A percentile compares a stretch with the other conserved stretches of the same genome.
These are phyloP conservation scores for Cucurbita ficifolia DNA, from an alignment of 306 rosid species.

Conservation along the genomic window DNA sequence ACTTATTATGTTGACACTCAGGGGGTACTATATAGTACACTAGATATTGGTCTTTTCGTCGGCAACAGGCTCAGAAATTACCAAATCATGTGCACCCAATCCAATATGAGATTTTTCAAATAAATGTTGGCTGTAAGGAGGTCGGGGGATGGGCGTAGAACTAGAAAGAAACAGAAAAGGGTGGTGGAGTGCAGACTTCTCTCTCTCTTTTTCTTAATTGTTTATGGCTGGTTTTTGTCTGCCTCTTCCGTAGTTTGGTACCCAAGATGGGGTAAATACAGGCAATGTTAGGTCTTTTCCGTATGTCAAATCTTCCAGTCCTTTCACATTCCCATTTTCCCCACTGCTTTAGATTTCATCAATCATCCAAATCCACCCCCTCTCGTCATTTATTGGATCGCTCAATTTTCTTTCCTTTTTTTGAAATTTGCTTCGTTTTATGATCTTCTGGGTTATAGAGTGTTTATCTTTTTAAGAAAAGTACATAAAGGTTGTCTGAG, in stretches of 20 bases:
- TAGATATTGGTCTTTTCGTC: background rate
- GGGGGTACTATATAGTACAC: background rate
- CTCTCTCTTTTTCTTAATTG: background rate
- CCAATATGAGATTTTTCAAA: background rate
- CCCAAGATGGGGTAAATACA: conserved; percentile 4
- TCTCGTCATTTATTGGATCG: background rate
- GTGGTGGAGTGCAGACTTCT: background rate
- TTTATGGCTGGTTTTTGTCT: background rate
- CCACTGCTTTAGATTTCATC: conserved; percentile 14
- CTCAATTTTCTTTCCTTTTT: background rate
- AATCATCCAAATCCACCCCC: conserved; percentile 4
- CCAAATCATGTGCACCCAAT: background rate
- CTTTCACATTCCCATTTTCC: conserved; percentile 9
- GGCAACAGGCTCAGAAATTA: background rate
- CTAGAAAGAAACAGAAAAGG: background rate
- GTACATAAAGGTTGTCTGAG: background rate
- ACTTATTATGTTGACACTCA: background rate
- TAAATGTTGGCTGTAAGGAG: background rate
- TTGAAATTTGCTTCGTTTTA: background rate
- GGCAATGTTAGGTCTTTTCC: conserved; percentile 9
- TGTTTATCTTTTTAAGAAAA: background rate
- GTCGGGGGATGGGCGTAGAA: background rate
- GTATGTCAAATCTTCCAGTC: conserved; percentile 5
- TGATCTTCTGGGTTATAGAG: background rate
- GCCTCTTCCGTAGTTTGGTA: background rate